phyloP scores from a whole-genome alignment of 495 filamentous ascomycete species.

The Poronia punctata region DNA sequence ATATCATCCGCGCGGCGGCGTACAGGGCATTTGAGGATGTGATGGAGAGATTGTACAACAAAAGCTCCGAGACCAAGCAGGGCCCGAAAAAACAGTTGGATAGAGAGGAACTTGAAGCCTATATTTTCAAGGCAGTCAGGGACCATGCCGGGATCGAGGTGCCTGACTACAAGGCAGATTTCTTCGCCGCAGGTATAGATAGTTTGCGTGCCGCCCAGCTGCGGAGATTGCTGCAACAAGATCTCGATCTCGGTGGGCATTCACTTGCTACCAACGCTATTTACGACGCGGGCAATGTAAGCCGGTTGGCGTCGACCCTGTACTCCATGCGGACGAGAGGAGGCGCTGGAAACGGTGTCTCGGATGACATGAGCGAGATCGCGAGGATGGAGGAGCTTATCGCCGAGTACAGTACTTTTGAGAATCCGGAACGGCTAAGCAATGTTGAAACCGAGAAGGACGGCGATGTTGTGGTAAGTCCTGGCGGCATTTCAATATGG shows the following conservation, averaged over 20 bases:
- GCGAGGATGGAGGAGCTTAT: conserved; percentile 40
- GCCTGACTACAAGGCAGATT: conserved; percentile 34
- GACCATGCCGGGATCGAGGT: conserved; percentile 36
- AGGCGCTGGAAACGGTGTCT: conserved; percentile 1
- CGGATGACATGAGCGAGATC: conserved; percentile 21
- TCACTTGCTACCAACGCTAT: conserved; percentile 40
- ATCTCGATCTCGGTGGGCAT: conserved; percentile 34
- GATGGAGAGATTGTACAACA: conserved; percentile 44
- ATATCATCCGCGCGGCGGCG: conserved; percentile 49
- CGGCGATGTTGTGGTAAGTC: conserved; percentile 4
- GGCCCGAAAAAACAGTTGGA: conserved; percentile 27
- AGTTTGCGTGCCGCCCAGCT: conserved; percentile 56
- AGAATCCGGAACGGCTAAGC: no score
- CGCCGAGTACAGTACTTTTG: conserved; percentile 43
- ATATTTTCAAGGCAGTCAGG: conserved; percentile 36
- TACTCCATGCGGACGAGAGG: conserved; percentile 28
- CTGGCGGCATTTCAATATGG: conserved; percentile 16
- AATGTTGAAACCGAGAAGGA: no score
- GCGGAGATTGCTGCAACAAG: conserved; percentile 41
- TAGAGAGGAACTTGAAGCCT: conserved; percentile 30
- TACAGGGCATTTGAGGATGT: conserved; percentile 39
- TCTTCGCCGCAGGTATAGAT: conserved; percentile 53
- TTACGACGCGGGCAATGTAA: conserved; percentile 44
- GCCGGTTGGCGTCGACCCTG: conserved; percentile 40
- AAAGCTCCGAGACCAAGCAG: conserved; percentile 18